These are phyloP conservation scores for Aethionema arabicum DNA, from an alignment of 345 rosid species.

Conservation along the genomic window DNA sequence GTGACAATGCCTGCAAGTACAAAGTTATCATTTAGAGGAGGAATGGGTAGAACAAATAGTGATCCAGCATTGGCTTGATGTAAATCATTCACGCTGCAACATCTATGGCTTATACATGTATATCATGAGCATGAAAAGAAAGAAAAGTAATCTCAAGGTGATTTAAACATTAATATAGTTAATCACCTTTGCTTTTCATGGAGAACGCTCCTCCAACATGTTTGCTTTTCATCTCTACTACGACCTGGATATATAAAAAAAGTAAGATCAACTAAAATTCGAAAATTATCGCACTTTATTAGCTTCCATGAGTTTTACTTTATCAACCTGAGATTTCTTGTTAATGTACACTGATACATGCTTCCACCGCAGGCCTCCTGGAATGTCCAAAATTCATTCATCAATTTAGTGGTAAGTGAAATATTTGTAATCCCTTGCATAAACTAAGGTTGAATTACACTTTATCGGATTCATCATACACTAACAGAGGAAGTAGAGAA, in stretches of 20 bases:
- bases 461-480: slow-evolving; percentile 9
- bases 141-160: not conserved
- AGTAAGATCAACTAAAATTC: slow-evolving; percentile 3
- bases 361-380: slow-evolving; percentile 71
- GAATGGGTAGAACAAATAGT: not conserved
- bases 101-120: slow-evolving; percentile 1
- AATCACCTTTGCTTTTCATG: slow-evolving; percentile 72
- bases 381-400: slow-evolving; percentile 25
- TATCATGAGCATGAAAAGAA: not conserved
- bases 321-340: slow-evolving; percentile 73
- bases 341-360: slow-evolving; percentile 58
- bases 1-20: slow-evolving; percentile 56
- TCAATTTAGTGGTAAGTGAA: slow-evolving; percentile 1
- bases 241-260: slow-evolving; percentile 45
- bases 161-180: not conserved
- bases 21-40: too few relatives aligned
- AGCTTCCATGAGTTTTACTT: not conserved
- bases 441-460: not conserved
- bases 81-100: slow-evolving; percentile 8
- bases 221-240: slow-evolving; percentile 75
- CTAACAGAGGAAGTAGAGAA: not conserved
- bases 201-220: slow-evolving; percentile 94
- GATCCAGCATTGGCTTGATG: slow-evolving; percentile 11
- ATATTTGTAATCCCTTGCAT: not conserved
- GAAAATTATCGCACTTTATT: not conserved